Base-by-base conservation (phyloP, 495 filamentous ascomycete genomes). In the Xylaria flabelliformis region DNA sequence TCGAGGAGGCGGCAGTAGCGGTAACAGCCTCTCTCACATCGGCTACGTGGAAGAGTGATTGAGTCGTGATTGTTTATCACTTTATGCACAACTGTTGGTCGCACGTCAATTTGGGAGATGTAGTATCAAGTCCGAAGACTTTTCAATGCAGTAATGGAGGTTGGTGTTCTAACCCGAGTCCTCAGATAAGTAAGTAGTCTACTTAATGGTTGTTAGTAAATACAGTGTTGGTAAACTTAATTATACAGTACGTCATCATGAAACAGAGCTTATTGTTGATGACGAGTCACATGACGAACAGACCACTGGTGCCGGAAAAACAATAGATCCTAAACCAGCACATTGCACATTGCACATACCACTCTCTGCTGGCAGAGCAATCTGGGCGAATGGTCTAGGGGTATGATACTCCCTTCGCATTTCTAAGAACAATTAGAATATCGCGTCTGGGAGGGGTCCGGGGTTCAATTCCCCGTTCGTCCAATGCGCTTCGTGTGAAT, bases 1-100 rank as follows among this genome's bases (percentile, higher is more conserved):
- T 80, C 63, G 53, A 69, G 71, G 53, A 69, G 71, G 73, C 63
- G 68, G 67, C 75, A 77, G 75, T 69, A 64, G 71, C 36, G 26
- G 19, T 26, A 36, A 34, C 12, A 19, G 51, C 48, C n/a, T 34
- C 13, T 42, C 50, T 59, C 26, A 29, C n/a, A 59, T 48, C 48
- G 61, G 46, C 44, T 17, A n/a, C 10, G 13, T 1, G 48, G 39
- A 26, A 48, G 29, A 42, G 2, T 32, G 21, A 32, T 6, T 19
- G 56, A 36, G 21, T 15, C 50, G 6, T 9, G 9, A 21, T 0
- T 7, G 21, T 56, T 17, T 62, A 36, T 48, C 32, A 55, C 36
- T 46, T 13, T 32, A 21, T 39, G 56, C 42, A 29, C 12, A 24
- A 6, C 42, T 41, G 34, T 50, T n/a, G 53, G 7, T 61, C 39